Conservation (phyloP, 2,329 filamentous ascomycete species). For the Dactylellina leptospora region DNA sequence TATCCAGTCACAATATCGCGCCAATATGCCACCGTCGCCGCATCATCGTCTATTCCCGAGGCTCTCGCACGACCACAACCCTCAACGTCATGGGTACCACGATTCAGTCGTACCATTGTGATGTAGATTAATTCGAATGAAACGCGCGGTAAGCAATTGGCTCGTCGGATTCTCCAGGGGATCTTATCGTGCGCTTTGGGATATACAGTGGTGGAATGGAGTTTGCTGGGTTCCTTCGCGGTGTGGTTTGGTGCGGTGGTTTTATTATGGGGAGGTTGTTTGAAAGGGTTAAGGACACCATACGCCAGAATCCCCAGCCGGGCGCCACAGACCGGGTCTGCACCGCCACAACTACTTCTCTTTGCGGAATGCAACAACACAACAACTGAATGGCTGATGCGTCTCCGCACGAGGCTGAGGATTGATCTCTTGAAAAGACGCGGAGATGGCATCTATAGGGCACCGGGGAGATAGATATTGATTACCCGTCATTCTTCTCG, state of each 20-base stretch:
- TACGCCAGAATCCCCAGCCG: constrained; percentile 37
- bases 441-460: too few species aligned
- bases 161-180: too few species aligned
- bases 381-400: too few species aligned
- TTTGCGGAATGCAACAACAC: not conserved
- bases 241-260: constrained; percentile 8
- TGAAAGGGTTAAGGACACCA: constrained; percentile 53
- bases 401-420: too few species aligned
- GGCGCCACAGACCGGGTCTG: constrained; percentile 10
- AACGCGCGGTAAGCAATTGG: constrained; percentile 31
- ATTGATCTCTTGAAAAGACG: too few species aligned
- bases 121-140: not conserved
- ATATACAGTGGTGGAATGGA: not conserved
- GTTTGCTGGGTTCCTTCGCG: constrained; percentile 14
- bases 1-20: constrained; percentile 13
- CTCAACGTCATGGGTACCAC: constrained; percentile 5
- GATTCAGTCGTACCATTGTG: constrained; percentile 45
- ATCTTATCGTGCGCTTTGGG: not conserved
- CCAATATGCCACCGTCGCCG: constrained; percentile 28
- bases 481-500: too few species aligned
- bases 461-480: too few species aligned
- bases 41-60: constrained; percentile 18
- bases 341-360: constrained; percentile 38
- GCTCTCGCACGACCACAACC: constrained; percentile 23
- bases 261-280: constrained; percentile 35